Conservation (phyloP, 306 rosid genomes). For the Castanea crenata region DNA sequence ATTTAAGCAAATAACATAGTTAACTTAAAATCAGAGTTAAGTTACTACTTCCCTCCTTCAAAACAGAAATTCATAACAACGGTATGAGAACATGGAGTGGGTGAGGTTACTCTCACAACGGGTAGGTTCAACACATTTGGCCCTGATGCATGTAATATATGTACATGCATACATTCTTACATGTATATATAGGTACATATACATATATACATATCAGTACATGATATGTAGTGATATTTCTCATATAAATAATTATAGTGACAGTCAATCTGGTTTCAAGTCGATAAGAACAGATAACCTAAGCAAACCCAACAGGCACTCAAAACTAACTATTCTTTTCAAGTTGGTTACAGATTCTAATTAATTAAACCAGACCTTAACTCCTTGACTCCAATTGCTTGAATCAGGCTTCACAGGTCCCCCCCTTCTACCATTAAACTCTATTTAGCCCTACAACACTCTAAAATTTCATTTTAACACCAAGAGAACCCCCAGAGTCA, state of each 20-base stretch:
- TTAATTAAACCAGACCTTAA: background rate
- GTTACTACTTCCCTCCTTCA: background rate
- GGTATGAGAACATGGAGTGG: background rate
- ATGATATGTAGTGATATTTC: background rate
- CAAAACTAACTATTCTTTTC: background rate
- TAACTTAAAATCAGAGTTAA: background rate
- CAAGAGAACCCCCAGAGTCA: background rate
- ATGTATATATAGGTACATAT: background rate
- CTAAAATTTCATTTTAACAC: background rate
- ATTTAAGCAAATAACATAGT: background rate
- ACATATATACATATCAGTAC: background rate
- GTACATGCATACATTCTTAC: too few relatives aligned
- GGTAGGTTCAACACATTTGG: too few relatives aligned
- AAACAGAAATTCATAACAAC: background rate
- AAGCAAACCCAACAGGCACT: background rate
- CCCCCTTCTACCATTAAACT: background rate
- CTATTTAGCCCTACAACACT: background rate
- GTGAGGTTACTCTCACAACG: background rate
- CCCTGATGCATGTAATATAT: too few relatives aligned
- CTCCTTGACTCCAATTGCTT: too few relatives aligned
- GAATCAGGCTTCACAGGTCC: background rate
- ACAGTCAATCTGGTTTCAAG: background rate
- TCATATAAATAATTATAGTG: background rate
- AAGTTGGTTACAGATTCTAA: background rate
- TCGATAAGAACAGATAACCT: background rate